phyloP scores from a whole-genome alignment of 140 eudicot genomes.

The Flaveria floridana region DNA sequence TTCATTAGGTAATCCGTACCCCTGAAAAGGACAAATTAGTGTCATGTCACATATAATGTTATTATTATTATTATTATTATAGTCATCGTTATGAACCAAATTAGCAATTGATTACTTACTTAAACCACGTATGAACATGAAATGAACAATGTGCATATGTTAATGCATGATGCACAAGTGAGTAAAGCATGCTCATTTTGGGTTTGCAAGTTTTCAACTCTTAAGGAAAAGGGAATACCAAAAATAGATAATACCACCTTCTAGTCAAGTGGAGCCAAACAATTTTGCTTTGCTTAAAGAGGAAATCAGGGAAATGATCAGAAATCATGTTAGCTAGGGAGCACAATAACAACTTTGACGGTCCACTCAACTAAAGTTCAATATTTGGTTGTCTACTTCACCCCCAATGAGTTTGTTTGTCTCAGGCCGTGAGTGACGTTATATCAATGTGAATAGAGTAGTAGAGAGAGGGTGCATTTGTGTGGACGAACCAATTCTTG shows the following conservation, averaged over 20 bases:
- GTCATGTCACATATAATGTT: conserved; percentile 26
- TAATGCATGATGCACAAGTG: conserved; percentile 18
- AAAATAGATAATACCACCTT: conserved; percentile 25
- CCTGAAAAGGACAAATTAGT: conserved; percentile 21
- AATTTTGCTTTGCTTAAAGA: conserved; percentile 30
- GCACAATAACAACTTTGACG: conserved; percentile 26
- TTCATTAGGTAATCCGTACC: conserved; percentile 25
- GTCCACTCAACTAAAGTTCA: conserved; percentile 24
- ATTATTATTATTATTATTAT: no score
- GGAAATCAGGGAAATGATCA: conserved; percentile 27
- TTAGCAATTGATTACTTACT: background rate
- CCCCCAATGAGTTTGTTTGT: no score
- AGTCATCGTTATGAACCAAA: background rate
- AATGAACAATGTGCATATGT: conserved; percentile 14
- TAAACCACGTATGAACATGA: background rate
- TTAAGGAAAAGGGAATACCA: background rate
- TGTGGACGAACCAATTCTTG: no score
- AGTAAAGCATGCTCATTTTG: background rate
- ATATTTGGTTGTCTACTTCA: background rate
- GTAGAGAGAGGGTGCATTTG: no score
- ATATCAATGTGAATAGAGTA: no score
- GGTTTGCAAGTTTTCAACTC: background rate
- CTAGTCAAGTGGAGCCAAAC: conserved; percentile 31
- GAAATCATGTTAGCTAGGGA: conserved; percentile 31
- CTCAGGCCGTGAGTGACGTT: no score